Evolutionary conservation across 495 filamentous ascomycete genomes (phyloP).

Genomic region (Pyronema omphalodes): DNA sequence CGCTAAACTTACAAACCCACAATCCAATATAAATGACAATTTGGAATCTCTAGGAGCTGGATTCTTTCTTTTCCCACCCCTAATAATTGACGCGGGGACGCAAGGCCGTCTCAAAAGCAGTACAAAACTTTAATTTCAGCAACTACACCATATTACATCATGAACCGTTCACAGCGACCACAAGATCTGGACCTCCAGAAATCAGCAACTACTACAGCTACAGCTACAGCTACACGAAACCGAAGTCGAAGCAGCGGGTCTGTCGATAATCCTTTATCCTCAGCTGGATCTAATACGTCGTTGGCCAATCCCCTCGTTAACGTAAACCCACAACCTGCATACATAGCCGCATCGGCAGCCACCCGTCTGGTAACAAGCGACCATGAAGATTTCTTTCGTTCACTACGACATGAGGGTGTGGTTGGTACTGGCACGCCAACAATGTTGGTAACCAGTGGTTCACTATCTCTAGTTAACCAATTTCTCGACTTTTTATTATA

Average conservation of each 20-base stretch:
- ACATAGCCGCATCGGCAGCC: slow-evolving; percentile 76
- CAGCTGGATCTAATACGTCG: slow-evolving; percentile 14
- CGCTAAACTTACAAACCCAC: neutral
- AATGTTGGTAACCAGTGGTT: slow-evolving; percentile 48
- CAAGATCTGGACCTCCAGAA: slow-evolving; percentile 16
- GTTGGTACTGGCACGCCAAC: slow-evolving; percentile 44
- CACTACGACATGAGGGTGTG: slow-evolving; percentile 44
- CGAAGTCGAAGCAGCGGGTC: slow-evolving; percentile 11
- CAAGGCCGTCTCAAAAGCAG: neutral
- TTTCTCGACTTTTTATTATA: slow-evolving; percentile 90
- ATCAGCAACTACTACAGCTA: slow-evolving; percentile 3
- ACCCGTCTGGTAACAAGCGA: slow-evolving; percentile 82
- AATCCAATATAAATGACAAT: neutral
- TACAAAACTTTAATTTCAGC: neutral
- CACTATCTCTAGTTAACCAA: slow-evolving; percentile 66
- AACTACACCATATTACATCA: slow-evolving; percentile 2
- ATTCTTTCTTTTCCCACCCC: neutral
- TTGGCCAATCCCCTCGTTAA: slow-evolving; percentile 20
- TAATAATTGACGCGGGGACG: neutral
- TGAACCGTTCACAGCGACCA: slow-evolving; percentile 22
- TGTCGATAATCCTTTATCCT: slow-evolving; percentile 17
- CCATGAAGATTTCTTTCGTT: slow-evolving; percentile 52
- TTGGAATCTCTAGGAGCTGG: neutral
- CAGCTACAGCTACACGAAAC: slow-evolving; percentile 3
- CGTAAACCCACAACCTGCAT: slow-evolving; percentile 65